Evolutionary conservation across 805 yeast genomes (phyloP), one percentile per base, ranked within the genome.

Genomic region (Candida fluviatilis): DNA sequence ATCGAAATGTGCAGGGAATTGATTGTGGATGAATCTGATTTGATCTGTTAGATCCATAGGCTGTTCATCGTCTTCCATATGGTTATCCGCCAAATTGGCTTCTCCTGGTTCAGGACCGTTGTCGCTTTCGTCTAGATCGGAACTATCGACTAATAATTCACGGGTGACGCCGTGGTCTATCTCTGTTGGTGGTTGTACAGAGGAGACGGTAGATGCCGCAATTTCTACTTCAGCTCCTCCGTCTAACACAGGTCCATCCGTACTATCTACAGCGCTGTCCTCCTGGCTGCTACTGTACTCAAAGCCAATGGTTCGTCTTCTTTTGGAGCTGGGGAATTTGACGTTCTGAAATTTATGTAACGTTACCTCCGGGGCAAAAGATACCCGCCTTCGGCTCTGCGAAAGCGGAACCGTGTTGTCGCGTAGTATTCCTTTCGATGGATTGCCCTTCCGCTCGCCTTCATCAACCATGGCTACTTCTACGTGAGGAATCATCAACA

Each of bases 311-410:
- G 66, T 62, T 36, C 58, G 53, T 33, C 62, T 40, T 37, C 65
- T 39, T 43, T 47, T 41, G 25, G 35, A 30, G 5, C 18, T 19
- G 24, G 34, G 34, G 13, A 35, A 38, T 6, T 60, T 64, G 32
- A 61, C 59, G 42, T 57, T 55, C 42, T 61, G 79, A 47, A 72
- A 69, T 50, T 78, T 75, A 50, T 80, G 85, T 29, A 81, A 64
- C 3, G 84, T 80, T 0, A 80, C 86, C 47, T 80, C 85, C 1
- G 84, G 84, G 1, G 90, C 90, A 66, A 84, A 84, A 4, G 88
- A 80, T 4, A 84, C 91, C 18, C 91, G 60, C 40, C 91, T 60
- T 26, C 60, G 50, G 18, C 41, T 47, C 33, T 40, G 43, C 17
- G 40, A 35, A 14, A 55, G 31, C 2, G 60, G 60, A 15, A 52